Conservation (phyloP, 1,284 basidiomycete species). For the Puccinia coronata region DNA sequence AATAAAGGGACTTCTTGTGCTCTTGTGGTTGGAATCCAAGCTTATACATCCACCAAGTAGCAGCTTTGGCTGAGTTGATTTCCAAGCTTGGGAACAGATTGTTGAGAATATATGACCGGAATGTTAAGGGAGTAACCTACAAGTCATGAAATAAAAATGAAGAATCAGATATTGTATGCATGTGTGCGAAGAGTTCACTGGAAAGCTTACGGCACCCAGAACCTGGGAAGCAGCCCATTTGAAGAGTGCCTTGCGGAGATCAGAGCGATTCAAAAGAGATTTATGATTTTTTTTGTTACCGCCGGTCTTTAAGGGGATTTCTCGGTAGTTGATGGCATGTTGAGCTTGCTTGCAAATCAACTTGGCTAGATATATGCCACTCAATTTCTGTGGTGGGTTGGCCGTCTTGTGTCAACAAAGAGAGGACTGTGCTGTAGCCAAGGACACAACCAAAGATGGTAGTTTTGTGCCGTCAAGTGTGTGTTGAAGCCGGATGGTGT, state of each 20-base stretch:
- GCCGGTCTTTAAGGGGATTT: not conserved
- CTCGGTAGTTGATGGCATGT: not conserved
- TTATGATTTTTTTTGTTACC: not conserved
- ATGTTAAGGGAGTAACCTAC: too few relatives aligned
- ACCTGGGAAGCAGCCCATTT: too few relatives aligned
- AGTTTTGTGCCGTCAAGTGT: not conserved
- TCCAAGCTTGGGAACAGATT: not conserved
- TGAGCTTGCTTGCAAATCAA: not conserved
- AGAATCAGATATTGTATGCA: not conserved
- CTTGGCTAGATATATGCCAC: too few relatives aligned
- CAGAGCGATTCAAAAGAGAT: not conserved
- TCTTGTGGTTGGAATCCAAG: conserved; percentile 13
- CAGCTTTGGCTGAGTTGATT: not conserved
- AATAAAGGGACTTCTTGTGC: too few relatives aligned
- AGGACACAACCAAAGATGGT: conserved; percentile 1
- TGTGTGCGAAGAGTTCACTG: not conserved
- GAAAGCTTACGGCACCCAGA: conserved; percentile 4
- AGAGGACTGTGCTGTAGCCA: too few relatives aligned
- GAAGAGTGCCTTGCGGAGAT: not conserved
- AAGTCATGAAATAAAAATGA: not conserved
- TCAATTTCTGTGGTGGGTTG: not conserved
- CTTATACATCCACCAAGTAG: conserved; percentile 11
- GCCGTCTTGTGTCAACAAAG: not conserved
- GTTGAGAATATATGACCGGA: not conserved
- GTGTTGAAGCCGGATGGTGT: not conserved